These are phyloP conservation scores for Chenopodium berlandieri DNA, from an alignment of 148 eudicot genomes.

Conservation along the genomic window DNA sequence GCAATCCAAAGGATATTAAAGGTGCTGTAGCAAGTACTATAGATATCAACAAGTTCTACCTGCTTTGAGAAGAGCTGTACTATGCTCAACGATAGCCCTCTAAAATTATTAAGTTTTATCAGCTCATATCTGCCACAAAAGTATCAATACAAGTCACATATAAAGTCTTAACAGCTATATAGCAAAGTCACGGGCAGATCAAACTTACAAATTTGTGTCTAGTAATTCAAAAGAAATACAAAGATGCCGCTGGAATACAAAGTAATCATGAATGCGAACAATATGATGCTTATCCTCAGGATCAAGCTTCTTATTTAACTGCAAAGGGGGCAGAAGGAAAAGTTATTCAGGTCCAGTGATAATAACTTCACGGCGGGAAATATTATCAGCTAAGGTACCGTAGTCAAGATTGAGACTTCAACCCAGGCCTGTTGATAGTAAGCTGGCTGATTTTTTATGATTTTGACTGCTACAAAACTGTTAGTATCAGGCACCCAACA, in stretches of 20 bases:
- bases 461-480: constrained; percentile 82
- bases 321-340: constrained; percentile 25
- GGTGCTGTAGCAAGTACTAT: constrained; percentile 4
- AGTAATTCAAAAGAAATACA: constrained; percentile 96
- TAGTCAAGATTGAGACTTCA: constrained; percentile 87
- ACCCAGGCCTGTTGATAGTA: constrained; percentile 94
- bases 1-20: constrained; percentile 10
- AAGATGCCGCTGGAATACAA: constrained; percentile 82
- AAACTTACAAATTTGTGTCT: constrained; percentile 79
- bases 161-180: constrained; percentile 10
- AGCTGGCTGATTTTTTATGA: constrained; percentile 95
- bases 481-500: constrained; percentile 86
- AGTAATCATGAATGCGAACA: constrained; percentile 91
- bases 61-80: constrained; percentile 96
- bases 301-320: constrained; percentile 90
- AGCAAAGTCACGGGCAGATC: neutral
- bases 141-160: constrained; percentile 11
- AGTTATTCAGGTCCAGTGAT: constrained; percentile 10
- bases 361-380: constrained; percentile 17
- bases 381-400: constrained; percentile 42
- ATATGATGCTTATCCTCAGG: constrained; percentile 97
- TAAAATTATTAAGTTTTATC: constrained; percentile 74
- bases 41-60: constrained; percentile 37
- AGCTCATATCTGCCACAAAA: constrained; percentile 71
- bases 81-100: constrained; percentile 87